Base-by-base conservation (phyloP, 306 rosid species). In the Cucurbita maxima region DNA sequence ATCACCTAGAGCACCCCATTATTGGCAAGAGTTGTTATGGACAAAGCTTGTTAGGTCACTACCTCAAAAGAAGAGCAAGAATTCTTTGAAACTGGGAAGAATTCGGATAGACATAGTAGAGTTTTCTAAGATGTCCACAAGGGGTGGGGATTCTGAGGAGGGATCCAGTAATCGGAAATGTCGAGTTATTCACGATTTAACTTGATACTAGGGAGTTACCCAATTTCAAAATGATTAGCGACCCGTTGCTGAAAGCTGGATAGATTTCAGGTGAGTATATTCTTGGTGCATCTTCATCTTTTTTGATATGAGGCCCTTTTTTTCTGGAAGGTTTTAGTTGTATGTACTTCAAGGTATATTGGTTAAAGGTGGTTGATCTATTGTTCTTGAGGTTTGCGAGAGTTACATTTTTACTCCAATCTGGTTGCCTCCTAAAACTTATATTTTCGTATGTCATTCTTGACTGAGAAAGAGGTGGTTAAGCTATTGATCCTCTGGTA, bases 91-190 rank as follows among this genome's bases (percentile, higher is more conserved):
- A n/a, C n/a, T n/a, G n/a, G n/a, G n/a, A n/a, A n/a, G n/a, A n/a
- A n/a, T n/a, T n/a, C n/a, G 25, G 25, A 22, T 22, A 22, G 25
- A 22, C 0, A 22, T 1, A 30, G 34, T 30, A 30, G 19, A 18
- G 59, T 55, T 55, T 18, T 55, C 59, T 18, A 18, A 18, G 30
- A 19, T 18, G 59, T 8, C 34, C 4, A 3, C 25, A 9, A 55
- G 34, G 59, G 81, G 96, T 90, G 82, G 98, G 96, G 76, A 88
- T 90, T 74, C 82, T 93, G 90, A 93, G 88, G 92, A 93, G 90
- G 82, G 96, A 93, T 71, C 98, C 96, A 93, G 34, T 88, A 88
- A 86, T 84, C 88, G 89, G 91, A 93, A 76, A 81, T 76, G 85
- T 86, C 87, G 92, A 93, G 92, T 88, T 80, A 84, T 96, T 83